These are phyloP conservation scores for Starmerella floricola DNA, from an alignment of 805 yeast species.

Conservation along the genomic window DNA sequence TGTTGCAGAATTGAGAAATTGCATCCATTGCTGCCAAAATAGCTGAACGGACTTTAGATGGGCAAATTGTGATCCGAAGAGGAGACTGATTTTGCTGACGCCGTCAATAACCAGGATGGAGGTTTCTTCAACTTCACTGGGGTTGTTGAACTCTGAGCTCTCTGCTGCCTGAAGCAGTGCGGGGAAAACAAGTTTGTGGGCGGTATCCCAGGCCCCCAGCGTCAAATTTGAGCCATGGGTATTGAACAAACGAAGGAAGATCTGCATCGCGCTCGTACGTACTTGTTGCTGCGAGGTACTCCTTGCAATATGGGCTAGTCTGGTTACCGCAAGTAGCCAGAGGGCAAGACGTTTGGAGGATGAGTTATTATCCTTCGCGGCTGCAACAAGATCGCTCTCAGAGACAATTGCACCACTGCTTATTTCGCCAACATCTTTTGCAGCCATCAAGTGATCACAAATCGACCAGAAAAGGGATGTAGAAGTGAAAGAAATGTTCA, in stretches of 20 bases:
- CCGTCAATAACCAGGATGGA: constrained; percentile 53
- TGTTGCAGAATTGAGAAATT: constrained; percentile 37
- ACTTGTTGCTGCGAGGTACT: constrained; percentile 63
- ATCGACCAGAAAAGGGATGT: constrained; percentile 87
- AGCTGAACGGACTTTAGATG: constrained; percentile 21
- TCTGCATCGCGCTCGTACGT: constrained; percentile 79
- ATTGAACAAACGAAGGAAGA: constrained; percentile 70
- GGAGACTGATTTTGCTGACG: constrained; percentile 45
- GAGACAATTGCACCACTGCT: not conserved
- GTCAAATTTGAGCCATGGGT: constrained; percentile 50
- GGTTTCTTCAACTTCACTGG: constrained; percentile 46
- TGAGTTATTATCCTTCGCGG: constrained; percentile 16
- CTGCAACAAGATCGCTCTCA: constrained; percentile 23
- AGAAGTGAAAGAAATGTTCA: constrained; percentile 82
- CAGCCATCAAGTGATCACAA: constrained; percentile 50
- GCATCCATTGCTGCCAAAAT: constrained; percentile 49
- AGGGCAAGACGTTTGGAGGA: constrained; percentile 30
- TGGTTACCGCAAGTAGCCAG: constrained; percentile 54
- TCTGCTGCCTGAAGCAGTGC: constrained; percentile 24
- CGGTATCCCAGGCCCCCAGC: constrained; percentile 48
- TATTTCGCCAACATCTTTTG: constrained; percentile 19
- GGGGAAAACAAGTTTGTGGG: constrained; percentile 51
- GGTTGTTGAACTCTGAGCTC: constrained; percentile 11
- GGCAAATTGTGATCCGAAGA: constrained; percentile 36
- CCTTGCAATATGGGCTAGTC: constrained; percentile 47